These are phyloP conservation scores for Kwoniella pini DNA, from an alignment of 768 basidiomycete species.

Conservation along the genomic window DNA sequence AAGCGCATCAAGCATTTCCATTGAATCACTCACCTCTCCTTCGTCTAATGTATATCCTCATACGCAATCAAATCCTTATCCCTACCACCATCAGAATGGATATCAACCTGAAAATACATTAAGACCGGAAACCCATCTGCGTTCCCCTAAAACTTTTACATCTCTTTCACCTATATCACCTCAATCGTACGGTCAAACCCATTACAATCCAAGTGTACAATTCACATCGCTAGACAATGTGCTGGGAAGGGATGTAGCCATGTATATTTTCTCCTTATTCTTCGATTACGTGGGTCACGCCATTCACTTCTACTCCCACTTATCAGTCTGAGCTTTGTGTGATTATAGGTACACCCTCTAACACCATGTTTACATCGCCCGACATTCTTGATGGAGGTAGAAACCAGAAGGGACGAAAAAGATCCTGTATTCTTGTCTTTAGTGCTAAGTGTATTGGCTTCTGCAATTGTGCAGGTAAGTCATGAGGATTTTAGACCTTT, in stretches of 20 bases:
- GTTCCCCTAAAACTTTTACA: not conserved
- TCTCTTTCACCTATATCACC: constrained; percentile 20
- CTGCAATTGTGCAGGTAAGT: constrained; percentile 78
- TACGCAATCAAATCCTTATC: not conserved
- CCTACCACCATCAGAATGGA: not conserved
- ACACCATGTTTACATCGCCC: constrained; percentile 90
- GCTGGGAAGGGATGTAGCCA: constrained; percentile 17
- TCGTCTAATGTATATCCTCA: not conserved
- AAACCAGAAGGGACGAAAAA: constrained; percentile 70
- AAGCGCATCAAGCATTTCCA: not conserved
- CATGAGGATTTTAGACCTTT: no score
- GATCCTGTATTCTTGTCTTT: constrained; percentile 45
- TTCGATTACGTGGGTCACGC: constrained; percentile 45
- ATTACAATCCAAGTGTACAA: not conserved
- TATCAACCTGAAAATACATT: not conserved
- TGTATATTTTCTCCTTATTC: constrained; percentile 35
- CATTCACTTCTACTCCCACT: no score
- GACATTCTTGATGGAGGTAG: constrained; percentile 84
- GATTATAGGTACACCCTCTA: constrained; percentile 69
- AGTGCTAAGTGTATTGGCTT: constrained; percentile 65
- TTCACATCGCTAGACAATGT: constrained; percentile 40
- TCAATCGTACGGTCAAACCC: constrained; percentile 1
- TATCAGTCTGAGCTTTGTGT: no score
- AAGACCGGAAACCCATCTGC: not conserved
- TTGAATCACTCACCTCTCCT: not conserved